Conservation (phyloP, 1,284 basidiomycete genomes). For the Trichosporon coremiiforme region DNA sequence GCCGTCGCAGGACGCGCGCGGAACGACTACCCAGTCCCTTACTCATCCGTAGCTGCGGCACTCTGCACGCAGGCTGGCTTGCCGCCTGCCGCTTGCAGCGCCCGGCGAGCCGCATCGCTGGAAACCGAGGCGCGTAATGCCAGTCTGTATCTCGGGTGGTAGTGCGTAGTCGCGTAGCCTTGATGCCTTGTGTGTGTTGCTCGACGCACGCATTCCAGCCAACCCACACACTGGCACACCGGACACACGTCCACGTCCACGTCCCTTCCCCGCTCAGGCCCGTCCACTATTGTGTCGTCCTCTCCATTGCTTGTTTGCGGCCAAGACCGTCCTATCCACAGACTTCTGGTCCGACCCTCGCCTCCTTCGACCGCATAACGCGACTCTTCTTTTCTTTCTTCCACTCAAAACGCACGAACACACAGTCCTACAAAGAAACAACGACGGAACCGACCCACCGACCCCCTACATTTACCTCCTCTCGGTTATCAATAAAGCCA, state of each 20-base stretch:
- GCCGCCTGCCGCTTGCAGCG: background rate
- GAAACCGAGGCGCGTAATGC: background rate
- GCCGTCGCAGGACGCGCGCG: background rate
- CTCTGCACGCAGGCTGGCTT: background rate
- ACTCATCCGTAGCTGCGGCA: background rate
- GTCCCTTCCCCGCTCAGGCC: slow-evolving; percentile 1
- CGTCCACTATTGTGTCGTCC: background rate
- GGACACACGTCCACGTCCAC: slow-evolving; percentile 7
- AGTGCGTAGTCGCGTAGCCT: background rate
- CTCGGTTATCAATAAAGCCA: slow-evolving; percentile 11
- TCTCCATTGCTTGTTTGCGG: slow-evolving; percentile 10
- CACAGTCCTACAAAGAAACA: background rate
- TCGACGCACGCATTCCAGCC: background rate
- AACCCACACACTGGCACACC: slow-evolving; percentile 4
- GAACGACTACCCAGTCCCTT: background rate
- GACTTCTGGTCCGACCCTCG: background rate
- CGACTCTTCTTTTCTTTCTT: slow-evolving; percentile 1
- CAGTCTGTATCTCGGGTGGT: background rate
- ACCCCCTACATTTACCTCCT: background rate
- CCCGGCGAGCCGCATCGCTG: background rate
- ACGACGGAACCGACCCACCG: background rate
- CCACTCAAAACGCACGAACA: background rate
- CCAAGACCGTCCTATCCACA: background rate
- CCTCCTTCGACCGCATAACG: background rate
- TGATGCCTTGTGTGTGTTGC: no score